Evolutionary conservation across 176 grass and related monocot species (phyloP).

Genomic region (Musa acuminata): DNA sequence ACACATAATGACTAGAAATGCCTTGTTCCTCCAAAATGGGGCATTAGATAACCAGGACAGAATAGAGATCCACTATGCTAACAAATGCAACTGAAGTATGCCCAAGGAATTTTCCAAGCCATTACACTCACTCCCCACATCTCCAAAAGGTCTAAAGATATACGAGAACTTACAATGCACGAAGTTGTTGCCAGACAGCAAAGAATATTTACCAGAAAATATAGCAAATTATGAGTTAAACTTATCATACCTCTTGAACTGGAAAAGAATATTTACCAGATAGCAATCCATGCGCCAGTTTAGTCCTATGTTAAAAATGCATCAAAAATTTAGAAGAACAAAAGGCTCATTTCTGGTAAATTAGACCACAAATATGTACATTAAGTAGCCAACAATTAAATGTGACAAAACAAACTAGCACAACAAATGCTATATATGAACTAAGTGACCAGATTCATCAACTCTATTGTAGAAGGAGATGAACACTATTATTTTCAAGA

Average conservation of each 20-base stretch:
- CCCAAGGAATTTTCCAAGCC: not conserved
- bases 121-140: not conserved
- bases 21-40: not conserved
- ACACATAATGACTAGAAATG: not conserved
- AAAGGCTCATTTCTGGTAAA: too few relatives aligned
- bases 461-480: too few relatives aligned
- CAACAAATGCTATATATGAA: not conserved
- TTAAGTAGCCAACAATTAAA: not conserved
- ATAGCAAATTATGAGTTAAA: not conserved
- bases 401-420: not conserved
- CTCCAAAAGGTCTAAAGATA: constrained; percentile 15
- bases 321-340: not conserved
- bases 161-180: constrained; percentile 31
- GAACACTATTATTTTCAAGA: too few relatives aligned
- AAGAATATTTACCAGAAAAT: not conserved
- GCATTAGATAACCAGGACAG: not conserved
- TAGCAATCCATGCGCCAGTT: constrained; percentile 79
- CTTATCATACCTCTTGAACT: constrained; percentile 44
- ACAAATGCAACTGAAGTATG: not conserved
- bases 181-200: not conserved
- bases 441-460: too few relatives aligned
- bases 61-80: not conserved
- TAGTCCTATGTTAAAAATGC: constrained; percentile 49
- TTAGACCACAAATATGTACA: not conserved
- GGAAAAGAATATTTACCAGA: constrained; percentile 74